A percentile compares a stretch with the other conserved stretches of the same genome.
Conservation (phyloP, 768 basidiomycete genomes). For the Suillus bovinus region DNA sequence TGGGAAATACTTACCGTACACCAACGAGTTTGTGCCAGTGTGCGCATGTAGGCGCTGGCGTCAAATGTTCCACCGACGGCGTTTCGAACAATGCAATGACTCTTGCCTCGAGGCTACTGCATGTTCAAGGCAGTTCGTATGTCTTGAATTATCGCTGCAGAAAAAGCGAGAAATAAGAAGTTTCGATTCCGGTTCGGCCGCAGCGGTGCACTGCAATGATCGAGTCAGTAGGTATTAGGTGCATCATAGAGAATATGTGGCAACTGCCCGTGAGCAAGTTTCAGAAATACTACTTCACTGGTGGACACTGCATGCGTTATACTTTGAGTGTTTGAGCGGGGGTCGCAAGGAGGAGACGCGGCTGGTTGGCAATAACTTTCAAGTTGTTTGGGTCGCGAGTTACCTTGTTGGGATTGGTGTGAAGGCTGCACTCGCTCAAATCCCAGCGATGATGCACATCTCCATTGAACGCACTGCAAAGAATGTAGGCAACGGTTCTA, state of each 20-base stretch:
- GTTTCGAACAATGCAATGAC: conserved; percentile 1
- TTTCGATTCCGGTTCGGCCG: neutral
- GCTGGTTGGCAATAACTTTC: neutral
- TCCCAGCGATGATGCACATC: neutral
- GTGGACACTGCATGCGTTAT: neutral
- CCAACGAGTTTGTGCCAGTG: conserved; percentile 6
- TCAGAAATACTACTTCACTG: neutral
- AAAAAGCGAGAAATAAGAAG: conserved; percentile 1
- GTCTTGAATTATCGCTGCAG: conserved; percentile 4
- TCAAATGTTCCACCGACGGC: conserved; percentile 2
- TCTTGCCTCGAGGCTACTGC: conserved; percentile 27
- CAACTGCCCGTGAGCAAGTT: neutral
- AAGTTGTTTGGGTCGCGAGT: neutral
- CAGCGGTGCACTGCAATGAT: neutral
- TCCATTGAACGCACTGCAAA: neutral
- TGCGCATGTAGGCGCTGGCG: neutral
- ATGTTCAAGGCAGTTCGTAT: conserved; percentile 23
- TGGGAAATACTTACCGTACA: conserved; percentile 8
- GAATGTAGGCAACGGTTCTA: neutral
- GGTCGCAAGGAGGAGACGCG: neutral
- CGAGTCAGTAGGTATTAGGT: neutral
- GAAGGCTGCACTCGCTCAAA: neutral
- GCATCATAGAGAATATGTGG: neutral
- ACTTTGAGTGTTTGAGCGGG: neutral
- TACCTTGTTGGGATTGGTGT: neutral